Conservation (phyloP, 768 basidiomycete genomes). For the Psilocybe azurescens region DNA sequence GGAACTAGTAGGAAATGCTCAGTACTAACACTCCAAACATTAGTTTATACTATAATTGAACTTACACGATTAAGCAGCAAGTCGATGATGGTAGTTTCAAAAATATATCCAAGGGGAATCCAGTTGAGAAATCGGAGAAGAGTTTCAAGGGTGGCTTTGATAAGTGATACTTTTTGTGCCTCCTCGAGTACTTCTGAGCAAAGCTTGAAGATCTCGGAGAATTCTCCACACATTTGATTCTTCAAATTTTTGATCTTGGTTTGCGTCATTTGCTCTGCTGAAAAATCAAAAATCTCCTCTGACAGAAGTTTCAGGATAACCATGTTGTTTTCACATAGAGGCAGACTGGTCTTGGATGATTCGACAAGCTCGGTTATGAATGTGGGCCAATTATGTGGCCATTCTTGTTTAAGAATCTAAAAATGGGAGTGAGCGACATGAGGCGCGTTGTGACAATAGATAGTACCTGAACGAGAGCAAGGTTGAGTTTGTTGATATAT, state of each 20-base stretch:
- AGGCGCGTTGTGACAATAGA: conserved; percentile 6
- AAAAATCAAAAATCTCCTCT: conserved; percentile 99
- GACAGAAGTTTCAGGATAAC: conserved; percentile 96
- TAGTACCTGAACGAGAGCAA: conserved; percentile 90
- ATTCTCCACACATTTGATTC: conserved; percentile 97
- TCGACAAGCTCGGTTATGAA: conserved; percentile 98
- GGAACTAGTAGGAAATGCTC: conserved; percentile 64
- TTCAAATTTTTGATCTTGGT: conserved; percentile 97
- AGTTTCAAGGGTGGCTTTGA: conserved; percentile 94
- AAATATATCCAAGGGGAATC: conserved; percentile 99
- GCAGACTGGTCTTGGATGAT: conserved; percentile 95
- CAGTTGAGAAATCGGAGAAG: conserved; percentile 96
- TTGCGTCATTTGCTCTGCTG: conserved; percentile 98
- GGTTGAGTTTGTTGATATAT: conserved; percentile 94
- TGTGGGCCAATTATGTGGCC: conserved; percentile 99
- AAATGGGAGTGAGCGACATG: conserved; percentile 17
- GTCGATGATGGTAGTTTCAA: conserved; percentile 97
- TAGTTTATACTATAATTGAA: conserved; percentile 17
- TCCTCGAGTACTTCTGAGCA: conserved; percentile 97
- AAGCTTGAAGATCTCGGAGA: conserved; percentile 96
- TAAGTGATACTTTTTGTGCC: conserved; percentile 93
- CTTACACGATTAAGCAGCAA: conserved; percentile 88
- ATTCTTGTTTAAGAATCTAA: conserved; percentile 98
- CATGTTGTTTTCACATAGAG: conserved; percentile 99
- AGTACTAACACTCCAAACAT: not conserved